These are phyloP conservation scores for Lunasporangiospora selenospora DNA, from an alignment of 192 early-diverging fungal species.

Conservation along the genomic window DNA sequence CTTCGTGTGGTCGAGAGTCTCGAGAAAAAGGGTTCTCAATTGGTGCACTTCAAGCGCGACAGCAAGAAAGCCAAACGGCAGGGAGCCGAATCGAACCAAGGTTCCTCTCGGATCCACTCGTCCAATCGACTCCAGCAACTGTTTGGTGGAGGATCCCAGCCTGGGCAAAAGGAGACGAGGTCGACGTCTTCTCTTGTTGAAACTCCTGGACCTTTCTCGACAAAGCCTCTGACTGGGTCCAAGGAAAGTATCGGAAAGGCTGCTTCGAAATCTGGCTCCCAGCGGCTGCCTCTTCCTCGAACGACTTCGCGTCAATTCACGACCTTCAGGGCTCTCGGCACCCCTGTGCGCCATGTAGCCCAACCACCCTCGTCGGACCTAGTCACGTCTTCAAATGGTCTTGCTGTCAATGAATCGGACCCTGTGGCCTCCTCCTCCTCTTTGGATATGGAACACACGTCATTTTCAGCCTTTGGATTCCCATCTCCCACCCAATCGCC, in stretches of 20 bases:
- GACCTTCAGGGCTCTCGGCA: constrained; percentile 19
- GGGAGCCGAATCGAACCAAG: too few relatives aligned
- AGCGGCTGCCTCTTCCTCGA: constrained; percentile 3
- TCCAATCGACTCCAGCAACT: constrained; percentile 15
- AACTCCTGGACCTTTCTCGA: neutral
- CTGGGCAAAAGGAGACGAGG: constrained; percentile 26
- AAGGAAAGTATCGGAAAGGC: too few relatives aligned
- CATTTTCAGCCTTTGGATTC: constrained; percentile 41
- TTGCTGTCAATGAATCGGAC: too few relatives aligned
- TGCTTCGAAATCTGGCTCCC: too few relatives aligned
- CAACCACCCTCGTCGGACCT: too few relatives aligned
- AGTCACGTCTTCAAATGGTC: too few relatives aligned
- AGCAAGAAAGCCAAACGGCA: too few relatives aligned
- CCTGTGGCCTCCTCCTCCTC: too few relatives aligned
- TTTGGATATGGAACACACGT: constrained; percentile 22
- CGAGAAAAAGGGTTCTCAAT: constrained; percentile 1
- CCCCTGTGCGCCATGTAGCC: too few relatives aligned
- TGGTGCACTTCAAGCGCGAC: constrained; percentile 23
- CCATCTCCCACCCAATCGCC: constrained; percentile 24
- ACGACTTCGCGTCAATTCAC: constrained; percentile 26
- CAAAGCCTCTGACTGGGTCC: too few relatives aligned
- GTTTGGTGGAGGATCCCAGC: constrained; percentile 37
- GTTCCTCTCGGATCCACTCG: neutral
- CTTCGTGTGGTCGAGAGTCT: too few relatives aligned
- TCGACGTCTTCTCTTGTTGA: constrained; percentile 21